Evolutionary conservation across 306 rosid species (phyloP), one percentile per base, ranked within the genome.

Genomic region (Glycine latifolia): DNA sequence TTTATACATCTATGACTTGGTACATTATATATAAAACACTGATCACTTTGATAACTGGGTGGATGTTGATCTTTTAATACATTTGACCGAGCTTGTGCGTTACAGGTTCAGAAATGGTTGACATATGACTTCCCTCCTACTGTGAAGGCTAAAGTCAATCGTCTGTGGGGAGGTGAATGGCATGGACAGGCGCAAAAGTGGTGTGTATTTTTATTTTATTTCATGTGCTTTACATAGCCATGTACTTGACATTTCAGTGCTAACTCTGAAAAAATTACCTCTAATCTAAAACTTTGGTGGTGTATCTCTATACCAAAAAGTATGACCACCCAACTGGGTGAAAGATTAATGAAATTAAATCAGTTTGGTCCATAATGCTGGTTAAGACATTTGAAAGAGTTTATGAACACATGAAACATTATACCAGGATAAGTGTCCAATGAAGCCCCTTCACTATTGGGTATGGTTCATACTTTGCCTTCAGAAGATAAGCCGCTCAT

Each of bases 81-180:
- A 62, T 70, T 68, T 82, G 86, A 86, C 73, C 49, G 67, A 71
- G 48, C 58, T 77, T 83, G 70, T 81, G 65, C 59, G 53, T 78
- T 79, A 54, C 94, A 92, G 99, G 95, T 95, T 81, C 93, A 92
- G 10, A 83, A 88, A 65, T 95, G 99, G 99, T 78, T 95, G 87
- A 93, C 99, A 35, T 91, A 95, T 71, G 99, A 95, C 87, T 95
- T 95, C 74, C 99, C 99, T 77, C 92, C 99, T 62, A 86, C 97
- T 39, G 99, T 95, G 89, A 93, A 89, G 90, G 86, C 96, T 62
- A 95, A 93, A 90, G 99, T 95, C 44, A 93, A 90, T 83, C 98
- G 98, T 15, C 93, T 95, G 2, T 95, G 99, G 99, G 94, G 99
- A 75, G 99, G 99, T 37, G 92, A 95, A 92, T 95, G 98, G 98